Evolutionary conservation across 2,329 filamentous ascomycete species (phyloP), one percentile per base, ranked within the genome.

Genomic region (Claviceps sp.): DNA sequence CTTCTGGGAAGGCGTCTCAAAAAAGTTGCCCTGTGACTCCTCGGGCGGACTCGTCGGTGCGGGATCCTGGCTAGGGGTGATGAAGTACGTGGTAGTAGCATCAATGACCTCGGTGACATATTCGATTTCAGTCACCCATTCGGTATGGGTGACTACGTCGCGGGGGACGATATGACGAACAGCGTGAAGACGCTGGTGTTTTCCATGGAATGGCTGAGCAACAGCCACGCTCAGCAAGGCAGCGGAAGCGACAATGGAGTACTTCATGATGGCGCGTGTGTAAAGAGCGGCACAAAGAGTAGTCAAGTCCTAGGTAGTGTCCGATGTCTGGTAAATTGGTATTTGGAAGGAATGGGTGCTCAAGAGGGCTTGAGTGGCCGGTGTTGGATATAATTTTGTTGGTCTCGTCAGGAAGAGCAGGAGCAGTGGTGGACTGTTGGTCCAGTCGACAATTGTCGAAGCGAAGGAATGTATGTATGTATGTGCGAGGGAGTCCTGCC

Each of bases 51-150:
- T 44, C 36, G 61, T 58, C 44, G 61, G 54, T 38, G 60, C 57
- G 42, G 62, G 45, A 50, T 62, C 57, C 52, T 61, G 56, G 51
- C 61, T 61, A 13, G 70, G 68, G 23, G 62, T 63, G 61, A 77
- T 58, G 58, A 65, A 71, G 61, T 70, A 55, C 51, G 76, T 79
- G 58, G 71, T 68, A 56, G 68, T 71, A 38, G 68, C 66, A 57
- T 78, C 76, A 51, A 79, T 61, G 49, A 69, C 52, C 65, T 74
- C 64, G 53, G 75, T 73, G 54, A 79, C 68, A 47, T 62, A 66
- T 56, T 61, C 71, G 3, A 69, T 71, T 58, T 75, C 70, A 6
- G 72, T 76, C 57, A 77, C 73, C 68, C 72, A 77, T 59, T 72
- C 71, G 50, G 70, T 70, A 59, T 73, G 69, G 43, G 73, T 76